phyloP scores from a whole-genome alignment of 352 stramenopile species.

The Phytophthora idaei region DNA sequence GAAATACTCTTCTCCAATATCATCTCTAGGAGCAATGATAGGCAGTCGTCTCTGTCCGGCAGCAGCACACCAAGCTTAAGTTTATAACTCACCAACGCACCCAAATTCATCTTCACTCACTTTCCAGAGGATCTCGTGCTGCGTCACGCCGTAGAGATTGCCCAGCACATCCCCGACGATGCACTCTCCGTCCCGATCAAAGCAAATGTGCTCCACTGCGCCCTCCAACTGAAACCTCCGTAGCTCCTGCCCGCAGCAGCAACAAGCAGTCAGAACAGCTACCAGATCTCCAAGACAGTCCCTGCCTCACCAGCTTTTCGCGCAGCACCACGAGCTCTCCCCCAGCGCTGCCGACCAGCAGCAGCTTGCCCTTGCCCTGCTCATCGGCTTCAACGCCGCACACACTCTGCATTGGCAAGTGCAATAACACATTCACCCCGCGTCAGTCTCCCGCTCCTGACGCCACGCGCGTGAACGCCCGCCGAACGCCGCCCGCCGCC shows the following conservation, averaged over 20 bases:
- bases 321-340: slow-evolving; percentile 59
- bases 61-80: slow-evolving; percentile 3
- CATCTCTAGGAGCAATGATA: slow-evolving; percentile 6
- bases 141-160: slow-evolving; percentile 57
- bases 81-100: background rate
- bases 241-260: slow-evolving; percentile 39
- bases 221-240: slow-evolving; percentile 57
- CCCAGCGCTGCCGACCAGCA: slow-evolving; percentile 44
- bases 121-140: slow-evolving; percentile 64
- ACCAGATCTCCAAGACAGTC: background rate
- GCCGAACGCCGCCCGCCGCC: slow-evolving; percentile 9
- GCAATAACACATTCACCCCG: slow-evolving; percentile 16
- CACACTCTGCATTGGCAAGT: slow-evolving; percentile 36
- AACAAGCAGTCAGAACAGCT: slow-evolving; percentile 6
- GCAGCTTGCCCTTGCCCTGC: slow-evolving; percentile 29
- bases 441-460: slow-evolving; percentile 9
- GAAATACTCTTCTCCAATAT: slow-evolving; percentile 31
- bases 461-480: slow-evolving; percentile 8
- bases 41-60: slow-evolving; percentile 25
- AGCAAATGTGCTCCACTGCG: slow-evolving; percentile 45
- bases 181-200: slow-evolving; percentile 42
- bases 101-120: slow-evolving; percentile 14
- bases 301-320: slow-evolving; percentile 34
- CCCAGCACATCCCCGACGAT: slow-evolving; percentile 49
- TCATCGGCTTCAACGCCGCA: slow-evolving; percentile 31